These are phyloP conservation scores for Craterostigma plantagineum DNA, from an alignment of 257 asterid genomes.

Conservation along the genomic window DNA sequence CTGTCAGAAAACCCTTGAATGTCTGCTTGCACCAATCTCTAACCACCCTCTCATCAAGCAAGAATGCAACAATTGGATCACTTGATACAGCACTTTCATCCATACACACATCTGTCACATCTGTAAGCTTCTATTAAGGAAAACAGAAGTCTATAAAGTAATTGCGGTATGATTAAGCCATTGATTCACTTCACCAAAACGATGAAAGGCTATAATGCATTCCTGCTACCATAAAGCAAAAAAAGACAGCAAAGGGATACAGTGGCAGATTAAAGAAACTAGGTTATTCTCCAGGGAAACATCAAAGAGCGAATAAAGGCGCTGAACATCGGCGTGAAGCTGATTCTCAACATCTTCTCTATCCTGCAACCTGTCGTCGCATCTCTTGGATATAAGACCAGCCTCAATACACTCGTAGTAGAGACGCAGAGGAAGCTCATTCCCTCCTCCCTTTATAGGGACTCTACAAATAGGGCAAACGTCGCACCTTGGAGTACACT, in stretches of 20 bases:
- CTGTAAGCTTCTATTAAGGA: constrained; percentile 54
- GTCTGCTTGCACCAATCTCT: constrained; percentile 90
- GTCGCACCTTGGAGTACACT: constrained; percentile 81
- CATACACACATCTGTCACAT: constrained; percentile 93
- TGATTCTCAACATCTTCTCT: constrained; percentile 38
- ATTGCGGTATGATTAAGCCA: too few relatives aligned
- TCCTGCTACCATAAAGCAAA: constrained; percentile 3
- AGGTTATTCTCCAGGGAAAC: constrained; percentile 85
- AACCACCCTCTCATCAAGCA: constrained; percentile 94
- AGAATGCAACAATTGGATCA: constrained; percentile 79
- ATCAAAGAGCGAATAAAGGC: constrained; percentile 68
- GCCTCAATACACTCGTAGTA: constrained; percentile 84
- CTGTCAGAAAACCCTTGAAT: constrained; percentile 33
- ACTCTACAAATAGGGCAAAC: constrained; percentile 81
- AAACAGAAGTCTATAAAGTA: constrained; percentile 1
- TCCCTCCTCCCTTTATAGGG: constrained; percentile 39
- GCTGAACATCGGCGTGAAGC: constrained; percentile 52
- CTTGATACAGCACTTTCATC: constrained; percentile 94
- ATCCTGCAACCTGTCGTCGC: constrained; percentile 63
- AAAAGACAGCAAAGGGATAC: constrained; percentile 39
- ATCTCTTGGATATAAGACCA: constrained; percentile 61
- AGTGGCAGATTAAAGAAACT: constrained; percentile 74
- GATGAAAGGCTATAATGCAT: too few relatives aligned
- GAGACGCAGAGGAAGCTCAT: constrained; percentile 57
- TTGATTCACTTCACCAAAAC: neutral